Percentiles rank a stretch among this genome's conserved stretches.
Conservation (phyloP, 1,284 basidiomycete genomes). For the Fomitopsis pinicola region DNA sequence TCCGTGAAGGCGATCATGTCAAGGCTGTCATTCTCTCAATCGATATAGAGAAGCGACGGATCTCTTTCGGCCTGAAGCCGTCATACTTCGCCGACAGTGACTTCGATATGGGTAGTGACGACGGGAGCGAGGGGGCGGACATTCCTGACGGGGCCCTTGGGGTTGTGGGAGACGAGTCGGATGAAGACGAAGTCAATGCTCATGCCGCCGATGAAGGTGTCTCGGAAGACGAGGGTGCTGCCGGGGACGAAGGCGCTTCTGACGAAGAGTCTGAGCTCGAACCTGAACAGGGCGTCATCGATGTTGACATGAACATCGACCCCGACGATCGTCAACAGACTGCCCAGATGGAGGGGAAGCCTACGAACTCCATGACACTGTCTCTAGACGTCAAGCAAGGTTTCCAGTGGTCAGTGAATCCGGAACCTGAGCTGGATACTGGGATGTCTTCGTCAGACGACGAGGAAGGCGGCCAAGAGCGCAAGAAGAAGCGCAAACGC, state of each 20-base stretch:
- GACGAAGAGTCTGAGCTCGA: constrained; percentile 9
- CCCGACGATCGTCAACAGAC: constrained; percentile 12
- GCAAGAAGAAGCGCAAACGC: constrained; percentile 61
- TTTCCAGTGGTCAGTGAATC: constrained; percentile 66
- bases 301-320: constrained; percentile 32
- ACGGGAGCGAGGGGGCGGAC: constrained; percentile 20
- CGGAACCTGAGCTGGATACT: constrained; percentile 29
- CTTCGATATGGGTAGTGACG: constrained; percentile 32
- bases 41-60: constrained; percentile 70
- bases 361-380: constrained; percentile 11
- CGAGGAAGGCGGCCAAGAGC: constrained; percentile 38
- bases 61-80: constrained; percentile 88
- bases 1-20: constrained; percentile 85
- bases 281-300: constrained; percentile 13
- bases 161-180: background rate
- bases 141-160: constrained; percentile 19
- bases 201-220: background rate
- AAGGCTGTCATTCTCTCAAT: constrained; percentile 76
- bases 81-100: constrained; percentile 74
- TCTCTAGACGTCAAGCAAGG: constrained; percentile 50
- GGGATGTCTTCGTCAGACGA: constrained; percentile 38
- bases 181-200: background rate
- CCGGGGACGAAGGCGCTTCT: constrained; percentile 27
- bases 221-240: constrained; percentile 28
- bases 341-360: background rate